Base-by-base conservation (phyloP, 1,139 yeast species). In the Debaryomyces coudertii region DNA sequence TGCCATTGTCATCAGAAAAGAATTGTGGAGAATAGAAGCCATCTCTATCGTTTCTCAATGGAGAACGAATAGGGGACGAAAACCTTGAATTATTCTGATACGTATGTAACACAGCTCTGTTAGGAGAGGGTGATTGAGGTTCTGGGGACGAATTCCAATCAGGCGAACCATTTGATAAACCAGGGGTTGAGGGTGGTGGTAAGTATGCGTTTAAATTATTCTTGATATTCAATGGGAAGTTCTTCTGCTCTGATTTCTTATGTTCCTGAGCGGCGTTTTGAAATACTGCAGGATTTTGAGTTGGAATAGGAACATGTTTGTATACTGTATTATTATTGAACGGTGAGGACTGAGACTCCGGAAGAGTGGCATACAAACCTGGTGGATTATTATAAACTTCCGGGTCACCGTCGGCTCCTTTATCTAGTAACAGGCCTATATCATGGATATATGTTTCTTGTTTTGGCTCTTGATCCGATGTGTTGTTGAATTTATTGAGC, bases 181-280 rank as follows among this genome's bases (percentile, higher is more conserved):
- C 63, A 18, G 80, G 79, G 5, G 80, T 73, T 4, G 73, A 58
- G 1, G 74, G 74, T 4, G 79, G 79, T 9, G 78, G 78, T 44
- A 74, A 62, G 47, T 50, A 68, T 2, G 61, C 61, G 42, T 55
- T 65, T 53, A 50, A 51, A 16, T 35, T 36, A 12, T 43, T 27
- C 12, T 44, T 46, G 1, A 36, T n/a, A 30, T 37, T 36, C 33
- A 38, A 38, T 14, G 38, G 44, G 20, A 36, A 18, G 14, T 14
- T 11, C 27, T 40, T 28, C 24, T 22, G 23, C 7, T 44, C 31
- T 7, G 14, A 25, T 1, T 24, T 37, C 7, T 18, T 42, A 18
- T 22, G 29, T 8, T 15, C 16, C 14, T 14, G 30, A 25, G 35
- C 5, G 7, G 28, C 8, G 8, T 56, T 57, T 40, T 47, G 47